A percentile compares a stretch with the other conserved stretches of the same genome.
These are phyloP conservation scores for Moesziomyces sp. DNA, from an alignment of 1,284 basidiomycete genomes.

Conservation along the genomic window DNA sequence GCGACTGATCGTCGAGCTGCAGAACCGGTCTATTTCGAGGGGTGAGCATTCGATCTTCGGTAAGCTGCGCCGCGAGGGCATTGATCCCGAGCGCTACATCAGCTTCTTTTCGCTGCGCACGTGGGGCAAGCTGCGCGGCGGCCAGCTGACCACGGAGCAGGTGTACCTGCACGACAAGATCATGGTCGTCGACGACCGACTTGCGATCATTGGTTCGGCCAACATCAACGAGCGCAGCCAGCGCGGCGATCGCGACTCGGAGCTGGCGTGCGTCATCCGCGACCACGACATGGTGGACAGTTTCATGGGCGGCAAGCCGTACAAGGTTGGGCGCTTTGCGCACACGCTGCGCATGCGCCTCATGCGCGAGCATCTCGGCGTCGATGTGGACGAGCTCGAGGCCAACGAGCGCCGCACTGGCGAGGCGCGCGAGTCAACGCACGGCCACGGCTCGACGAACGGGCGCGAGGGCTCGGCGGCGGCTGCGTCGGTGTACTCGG, in stretches of 20 bases:
- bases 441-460: slow-evolving; percentile 3
- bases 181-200: slow-evolving; percentile 94
- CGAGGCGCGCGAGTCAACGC: slow-evolving; percentile 2
- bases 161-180: slow-evolving; percentile 70
- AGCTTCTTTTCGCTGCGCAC: slow-evolving; percentile 89
- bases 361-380: slow-evolving; percentile 95
- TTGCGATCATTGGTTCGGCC: slow-evolving; percentile 98
- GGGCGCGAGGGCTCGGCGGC: slow-evolving; percentile 12
- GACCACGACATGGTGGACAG: slow-evolving; percentile 95
- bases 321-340: slow-evolving; percentile 94
- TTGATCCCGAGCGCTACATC: slow-evolving; percentile 89
- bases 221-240: slow-evolving; percentile 98
- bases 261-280: slow-evolving; percentile 88
- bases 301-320: slow-evolving; percentile 92
- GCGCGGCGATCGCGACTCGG: slow-evolving; percentile 94
- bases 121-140: slow-evolving; percentile 90
- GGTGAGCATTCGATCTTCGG: slow-evolving; percentile 93
- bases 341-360: slow-evolving; percentile 91
- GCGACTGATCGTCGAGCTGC: slow-evolving; percentile 67
- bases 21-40: slow-evolving; percentile 86
- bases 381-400: slow-evolving; percentile 90
- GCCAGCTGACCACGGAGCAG: slow-evolving; percentile 88
- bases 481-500: slow-evolving; percentile 9
- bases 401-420: slow-evolving; percentile 39
- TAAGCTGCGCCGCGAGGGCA: slow-evolving; percentile 84